Evolutionary conservation across 345 rosid species (phyloP).

Genomic region (Kandelia obovata): DNA sequence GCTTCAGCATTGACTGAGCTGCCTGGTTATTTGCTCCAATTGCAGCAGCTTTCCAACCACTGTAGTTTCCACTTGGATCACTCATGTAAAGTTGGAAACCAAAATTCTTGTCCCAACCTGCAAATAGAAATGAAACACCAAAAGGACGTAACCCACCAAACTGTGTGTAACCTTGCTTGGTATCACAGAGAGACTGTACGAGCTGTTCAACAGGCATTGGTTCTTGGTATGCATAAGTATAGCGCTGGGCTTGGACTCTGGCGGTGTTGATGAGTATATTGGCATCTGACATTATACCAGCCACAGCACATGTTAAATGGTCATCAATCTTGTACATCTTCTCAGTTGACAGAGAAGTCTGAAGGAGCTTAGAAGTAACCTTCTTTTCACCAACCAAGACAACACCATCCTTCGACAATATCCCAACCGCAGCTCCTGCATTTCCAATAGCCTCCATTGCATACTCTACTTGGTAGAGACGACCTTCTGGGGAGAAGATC

Average conservation of each 20-base stretch:
- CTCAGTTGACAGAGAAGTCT: constrained; percentile 82
- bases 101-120: constrained; percentile 91
- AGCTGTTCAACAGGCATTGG: constrained; percentile 97
- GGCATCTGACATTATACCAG: constrained; percentile 98
- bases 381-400: constrained; percentile 94
- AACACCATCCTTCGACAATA: constrained; percentile 84
- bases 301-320: constrained; percentile 93
- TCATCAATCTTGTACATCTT: constrained; percentile 99
- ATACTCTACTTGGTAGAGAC: constrained; percentile 96
- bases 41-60: constrained; percentile 97
- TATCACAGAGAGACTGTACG: constrained; percentile 91
- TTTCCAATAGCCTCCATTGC: constrained; percentile 99
- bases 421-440: constrained; percentile 91
- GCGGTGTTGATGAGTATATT: constrained; percentile 93
- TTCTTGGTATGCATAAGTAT: constrained; percentile 82
- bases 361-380: constrained; percentile 93
- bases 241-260: constrained; percentile 89
- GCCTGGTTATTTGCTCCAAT: constrained; percentile 95
- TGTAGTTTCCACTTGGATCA: constrained; percentile 92
- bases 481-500: constrained; percentile 98
- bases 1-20: constrained; percentile 93
- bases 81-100: constrained; percentile 96
- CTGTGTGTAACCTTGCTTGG: constrained; percentile 94
- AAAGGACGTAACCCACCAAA: constrained; percentile 96
- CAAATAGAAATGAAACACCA: constrained; percentile 90